Evolutionary conservation across 2,329 filamentous ascomycete species (phyloP).

Genomic region (Aspergillus fijiensis): DNA sequence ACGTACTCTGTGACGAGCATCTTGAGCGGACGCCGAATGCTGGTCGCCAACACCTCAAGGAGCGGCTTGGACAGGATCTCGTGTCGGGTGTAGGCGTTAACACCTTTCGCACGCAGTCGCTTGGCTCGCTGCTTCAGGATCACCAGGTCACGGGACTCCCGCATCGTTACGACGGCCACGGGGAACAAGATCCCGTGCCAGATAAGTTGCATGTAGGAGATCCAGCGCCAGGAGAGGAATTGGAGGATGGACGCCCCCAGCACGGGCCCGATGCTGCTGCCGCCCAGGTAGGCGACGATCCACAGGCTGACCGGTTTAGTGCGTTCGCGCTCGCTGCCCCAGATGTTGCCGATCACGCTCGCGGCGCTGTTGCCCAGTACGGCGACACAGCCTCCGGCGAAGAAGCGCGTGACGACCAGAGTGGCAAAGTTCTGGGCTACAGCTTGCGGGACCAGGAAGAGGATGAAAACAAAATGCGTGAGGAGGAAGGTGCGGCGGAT

Average conservation of each 20-base stretch:
- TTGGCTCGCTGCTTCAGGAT: constrained; percentile 40
- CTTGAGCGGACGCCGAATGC: constrained; percentile 36
- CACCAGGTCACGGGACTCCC: constrained; percentile 43
- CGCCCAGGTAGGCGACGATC: constrained; percentile 43
- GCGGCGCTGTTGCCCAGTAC: constrained; percentile 41
- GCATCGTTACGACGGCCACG: constrained; percentile 40
- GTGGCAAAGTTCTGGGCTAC: constrained; percentile 49
- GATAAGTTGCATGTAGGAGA: constrained; percentile 40
- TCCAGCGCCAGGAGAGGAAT: constrained; percentile 21
- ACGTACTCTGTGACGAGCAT: constrained; percentile 47
- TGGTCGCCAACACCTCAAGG: constrained; percentile 31
- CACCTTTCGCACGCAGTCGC: constrained; percentile 34
- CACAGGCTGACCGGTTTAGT: constrained; percentile 45
- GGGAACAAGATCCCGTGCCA: constrained; percentile 39
- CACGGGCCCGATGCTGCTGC: constrained; percentile 47
- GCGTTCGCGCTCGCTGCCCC: constrained; percentile 31
- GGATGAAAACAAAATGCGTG: constrained; percentile 40
- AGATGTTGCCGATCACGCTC: constrained; percentile 33
- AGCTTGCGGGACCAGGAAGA: constrained; percentile 46
- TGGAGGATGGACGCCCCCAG: constrained; percentile 40
- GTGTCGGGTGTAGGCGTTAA: constrained; percentile 28
- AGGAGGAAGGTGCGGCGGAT: constrained; percentile 40
- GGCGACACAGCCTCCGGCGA: constrained; percentile 45
- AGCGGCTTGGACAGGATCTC: constrained; percentile 39
- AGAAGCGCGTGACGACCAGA: constrained; percentile 44